Evolutionary conservation across 495 filamentous ascomycete species (phyloP), one percentile per base, ranked within the genome.

Genomic region (Neurospora cerealis): DNA sequence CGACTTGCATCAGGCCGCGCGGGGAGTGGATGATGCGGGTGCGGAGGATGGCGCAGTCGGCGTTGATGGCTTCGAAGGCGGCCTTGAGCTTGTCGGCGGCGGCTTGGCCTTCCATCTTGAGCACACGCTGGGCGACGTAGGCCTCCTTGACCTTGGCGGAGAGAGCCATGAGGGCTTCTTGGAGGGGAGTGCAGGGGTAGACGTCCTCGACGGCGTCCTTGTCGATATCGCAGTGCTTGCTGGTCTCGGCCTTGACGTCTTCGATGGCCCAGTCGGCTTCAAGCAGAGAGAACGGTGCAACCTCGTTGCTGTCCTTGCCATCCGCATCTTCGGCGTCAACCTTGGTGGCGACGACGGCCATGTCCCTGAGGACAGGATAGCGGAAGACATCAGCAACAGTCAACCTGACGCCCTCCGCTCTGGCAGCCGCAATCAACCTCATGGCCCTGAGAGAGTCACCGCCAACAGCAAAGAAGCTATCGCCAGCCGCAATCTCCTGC

Each of bases 141-240:
- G 87, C 84, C 54, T 87, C 86, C 5, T 79, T 80, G 1, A 86
- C 84, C 76, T 88, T 88, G 54, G 86, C 81, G 4, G 91, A 91
- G 3, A 91, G 79, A 2, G 89, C 88, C 79, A 92, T 83, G 21
- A 93, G 83, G 2, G 89, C 91, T 75, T 92, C 91, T 79, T 94
- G 92, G 1, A 93, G 81, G 13, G 91, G 86, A 6, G 88, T 92
- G 82, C 91, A 93, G 8, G 91, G 90, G 73, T 92, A 93, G 0
- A 90, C 79, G 78, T 93, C 89, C 48, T 88, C 84, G n/a, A 92
- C 82, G 0, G 21, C 44, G 13, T 70, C 69, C 3, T 70, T 69
- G 4, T 78, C 78, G 5, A 83, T 39, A 0, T 48, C 75, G 72
- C 83, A 84, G 60, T 81, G 71, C 24, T 41, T 60, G 24, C 79